Percentiles rank a stretch among this genome's conserved stretches.
Conservation (phyloP, 805 yeast species). For the Metschnikowia reukaufii region DNA sequence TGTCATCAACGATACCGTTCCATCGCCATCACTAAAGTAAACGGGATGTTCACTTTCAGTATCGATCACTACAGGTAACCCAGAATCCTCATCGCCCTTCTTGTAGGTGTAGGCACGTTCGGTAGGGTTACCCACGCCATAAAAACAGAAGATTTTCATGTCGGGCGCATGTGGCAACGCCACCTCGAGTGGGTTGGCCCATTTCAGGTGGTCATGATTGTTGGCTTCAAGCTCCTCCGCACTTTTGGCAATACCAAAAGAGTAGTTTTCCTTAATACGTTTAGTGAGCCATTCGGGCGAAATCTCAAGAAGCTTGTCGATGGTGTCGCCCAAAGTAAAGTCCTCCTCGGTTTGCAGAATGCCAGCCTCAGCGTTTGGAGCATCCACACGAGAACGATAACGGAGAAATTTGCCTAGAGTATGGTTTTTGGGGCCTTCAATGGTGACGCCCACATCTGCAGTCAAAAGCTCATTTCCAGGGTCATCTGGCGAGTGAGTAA, state of each 20-base stretch:
- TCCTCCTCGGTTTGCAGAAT: slow-evolving; percentile 32
- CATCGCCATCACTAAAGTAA: slow-evolving; percentile 88
- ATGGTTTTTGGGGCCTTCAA: slow-evolving; percentile 29
- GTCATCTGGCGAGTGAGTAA: slow-evolving; percentile 72
- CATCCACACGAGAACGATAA: slow-evolving; percentile 50
- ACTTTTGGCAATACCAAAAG: slow-evolving; percentile 71
- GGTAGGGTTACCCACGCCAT: slow-evolving; percentile 96
- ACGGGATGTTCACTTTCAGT: slow-evolving; percentile 65
- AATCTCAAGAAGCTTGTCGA: slow-evolving; percentile 60
- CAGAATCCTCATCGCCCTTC: slow-evolving; percentile 53
- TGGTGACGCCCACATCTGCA: slow-evolving; percentile 18
- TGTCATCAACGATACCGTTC: slow-evolving; percentile 84
- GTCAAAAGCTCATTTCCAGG: slow-evolving; percentile 31
- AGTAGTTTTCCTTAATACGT: slow-evolving; percentile 68
- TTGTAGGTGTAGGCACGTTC: slow-evolving; percentile 89
- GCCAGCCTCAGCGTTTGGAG: slow-evolving; percentile 17
- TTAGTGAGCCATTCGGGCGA: slow-evolving; percentile 77
- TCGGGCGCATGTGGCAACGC: slow-evolving; percentile 92
- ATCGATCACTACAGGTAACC: slow-evolving; percentile 70
- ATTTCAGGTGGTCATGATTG: slow-evolving; percentile 70
- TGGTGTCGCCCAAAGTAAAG: slow-evolving; percentile 64
- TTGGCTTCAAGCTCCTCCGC: slow-evolving; percentile 60
- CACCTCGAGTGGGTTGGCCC: slow-evolving; percentile 95
- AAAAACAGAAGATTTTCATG: slow-evolving; percentile 82
- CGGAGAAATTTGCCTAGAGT: slow-evolving; percentile 75